Evolutionary conservation across 2,329 filamentous ascomycete species (phyloP).

Genomic region (Sclerotinia spermophila): DNA sequence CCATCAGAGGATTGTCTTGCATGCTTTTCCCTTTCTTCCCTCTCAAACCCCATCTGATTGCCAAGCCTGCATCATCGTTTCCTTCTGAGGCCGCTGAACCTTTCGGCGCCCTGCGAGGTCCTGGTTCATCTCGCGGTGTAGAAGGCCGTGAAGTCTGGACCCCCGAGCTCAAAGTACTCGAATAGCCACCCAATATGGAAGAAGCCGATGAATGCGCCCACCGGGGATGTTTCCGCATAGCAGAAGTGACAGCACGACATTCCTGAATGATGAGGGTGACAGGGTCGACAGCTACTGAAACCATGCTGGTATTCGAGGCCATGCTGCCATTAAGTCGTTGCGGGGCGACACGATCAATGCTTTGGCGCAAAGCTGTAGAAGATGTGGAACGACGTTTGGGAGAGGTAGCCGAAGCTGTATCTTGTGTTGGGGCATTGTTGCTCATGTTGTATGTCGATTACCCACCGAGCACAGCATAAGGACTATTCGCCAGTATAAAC

Average conservation of each 20-base stretch:
- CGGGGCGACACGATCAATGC: constrained; percentile 13
- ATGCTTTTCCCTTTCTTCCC: constrained; percentile 96
- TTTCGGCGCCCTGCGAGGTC: constrained; percentile 27
- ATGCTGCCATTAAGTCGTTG: constrained; percentile 26
- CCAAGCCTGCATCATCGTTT: constrained; percentile 54
- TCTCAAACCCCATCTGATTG: constrained; percentile 86
- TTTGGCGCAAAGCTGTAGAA: constrained; percentile 19
- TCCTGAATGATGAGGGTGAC: constrained; percentile 94
- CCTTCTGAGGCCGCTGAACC: constrained; percentile 40
- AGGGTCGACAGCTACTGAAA: constrained; percentile 83
- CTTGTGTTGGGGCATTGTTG: constrained; percentile 30
- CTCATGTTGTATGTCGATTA: constrained; percentile 30
- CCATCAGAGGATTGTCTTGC: constrained; percentile 95
- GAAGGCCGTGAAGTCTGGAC: constrained; percentile 47
- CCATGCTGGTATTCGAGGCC: constrained; percentile 37
- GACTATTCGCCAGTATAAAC: not conserved
- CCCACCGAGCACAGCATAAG: constrained; percentile 22
- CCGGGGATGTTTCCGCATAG: constrained; percentile 95
- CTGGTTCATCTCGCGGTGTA: constrained; percentile 33
- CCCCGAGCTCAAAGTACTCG: constrained; percentile 41
- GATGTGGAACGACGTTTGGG: constrained; percentile 21
- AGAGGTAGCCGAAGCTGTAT: constrained; percentile 23
- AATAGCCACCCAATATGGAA: constrained; percentile 79
- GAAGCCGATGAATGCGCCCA: constrained; percentile 96
- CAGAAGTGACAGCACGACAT: constrained; percentile 97